Evolutionary conservation across 495 filamentous ascomycete species (phyloP).

Genomic region (Aspergillus saccharolyticus): DNA sequence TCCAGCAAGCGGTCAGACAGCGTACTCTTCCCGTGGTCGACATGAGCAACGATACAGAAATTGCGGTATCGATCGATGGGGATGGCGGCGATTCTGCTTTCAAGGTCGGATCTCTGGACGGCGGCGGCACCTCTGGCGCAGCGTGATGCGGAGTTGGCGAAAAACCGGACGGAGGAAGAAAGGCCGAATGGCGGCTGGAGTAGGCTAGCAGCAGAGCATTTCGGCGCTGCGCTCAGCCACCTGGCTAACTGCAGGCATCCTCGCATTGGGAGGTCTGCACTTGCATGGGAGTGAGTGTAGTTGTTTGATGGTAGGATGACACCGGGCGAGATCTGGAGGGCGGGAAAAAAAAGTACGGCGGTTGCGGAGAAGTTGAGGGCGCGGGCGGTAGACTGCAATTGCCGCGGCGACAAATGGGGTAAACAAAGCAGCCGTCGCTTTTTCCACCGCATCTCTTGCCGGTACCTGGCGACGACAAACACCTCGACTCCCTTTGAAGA

Average conservation of each 20-base stretch:
- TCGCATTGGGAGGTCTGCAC: conserved; percentile 47
- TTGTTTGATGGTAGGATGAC: neutral
- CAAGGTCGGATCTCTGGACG: conserved; percentile 52
- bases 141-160: conserved; percentile 37
- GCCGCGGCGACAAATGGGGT: conserved; percentile 37
- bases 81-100: conserved; percentile 77
- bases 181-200: conserved; percentile 28
- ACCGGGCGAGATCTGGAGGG: conserved; percentile 1
- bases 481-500: neutral
- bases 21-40: conserved; percentile 97
- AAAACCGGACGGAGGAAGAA: conserved; percentile 28
- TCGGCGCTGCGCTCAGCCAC: conserved; percentile 45
- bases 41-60: conserved; percentile 96
- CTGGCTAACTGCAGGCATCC: conserved; percentile 51
- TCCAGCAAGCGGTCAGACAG: conserved; percentile 89
- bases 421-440: conserved; percentile 30
- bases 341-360: conserved; percentile 18
- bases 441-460: conserved; percentile 2
- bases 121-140: conserved; percentile 21
- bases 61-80: conserved; percentile 91
- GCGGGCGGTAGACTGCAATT: conserved; percentile 28
- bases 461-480: neutral
- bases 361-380: conserved; percentile 26
- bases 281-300: conserved; percentile 35
- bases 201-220: conserved; percentile 34